Base-by-base conservation (phyloP, 768 basidiomycete genomes). In the Trametes sanguinea region DNA sequence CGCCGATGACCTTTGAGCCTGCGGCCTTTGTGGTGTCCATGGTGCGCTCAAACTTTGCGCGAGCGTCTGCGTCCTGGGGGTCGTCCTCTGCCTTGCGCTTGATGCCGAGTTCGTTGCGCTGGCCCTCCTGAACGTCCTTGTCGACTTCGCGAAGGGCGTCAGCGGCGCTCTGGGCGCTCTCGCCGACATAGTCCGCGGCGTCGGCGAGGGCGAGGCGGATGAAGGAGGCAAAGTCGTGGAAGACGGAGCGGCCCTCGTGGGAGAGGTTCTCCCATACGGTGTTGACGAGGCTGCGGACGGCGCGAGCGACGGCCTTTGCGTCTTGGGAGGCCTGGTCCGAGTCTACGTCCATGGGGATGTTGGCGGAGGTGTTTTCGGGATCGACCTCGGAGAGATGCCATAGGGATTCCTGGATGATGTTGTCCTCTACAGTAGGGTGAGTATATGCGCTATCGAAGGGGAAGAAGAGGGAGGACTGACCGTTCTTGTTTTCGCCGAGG, bases 161-260 rank as follows among this genome's bases (percentile, higher is more conserved):
- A 57, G 87, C 88, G 0, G 84, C 79, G 1, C 68, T 63, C 3
- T 77, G 74, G 0, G 88, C 89, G 53, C 78, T 76, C 0, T 71
- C 67, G 64, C 88, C 84, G 17, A 90, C 61, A 16, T 80, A 72
- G 54, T 87, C 87, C 0, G 88, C 87, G 0, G 83, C 81, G 57
- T 90, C 87, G 0, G 88, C 87, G 46, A 90, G 74, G 2, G 86
- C 80, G 33, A 88, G 79, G 0, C 89, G 84, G 1, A 80, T 66
- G 64, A 90, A 84, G 32, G 87, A 89, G 5, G 85, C 77, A 66
- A 89, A 81, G 71, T 90, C 89, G 55, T 78, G 73, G 65, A 87
- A 76, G 29, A 88, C 74, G 37, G 79, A 78, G 45, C 76, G 73
- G 13, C 83, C 81, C 69, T 88, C 87, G 3, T 80, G 76, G 0